Conservation (phyloP, 164 flowering plant genomes). For the Aristolochia californica region DNA sequence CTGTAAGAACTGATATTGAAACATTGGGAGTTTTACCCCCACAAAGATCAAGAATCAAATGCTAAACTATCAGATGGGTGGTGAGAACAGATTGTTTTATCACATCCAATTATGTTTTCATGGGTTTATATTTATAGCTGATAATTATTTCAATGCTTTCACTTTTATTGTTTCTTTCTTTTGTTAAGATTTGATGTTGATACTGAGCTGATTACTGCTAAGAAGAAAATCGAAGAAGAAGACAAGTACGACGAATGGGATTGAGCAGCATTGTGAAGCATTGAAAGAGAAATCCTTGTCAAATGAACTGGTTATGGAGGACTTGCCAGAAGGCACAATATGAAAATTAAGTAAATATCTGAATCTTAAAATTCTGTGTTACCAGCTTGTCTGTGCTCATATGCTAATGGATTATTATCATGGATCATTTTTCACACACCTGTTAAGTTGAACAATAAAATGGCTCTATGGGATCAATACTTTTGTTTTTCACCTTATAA, state of each 20-base stretch:
- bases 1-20: no score
- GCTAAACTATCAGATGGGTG: neutral
- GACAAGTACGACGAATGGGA: neutral
- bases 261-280: neutral
- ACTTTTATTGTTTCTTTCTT: neutral
- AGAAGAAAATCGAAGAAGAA: neutral
- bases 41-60: no score
- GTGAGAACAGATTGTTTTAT: neutral
- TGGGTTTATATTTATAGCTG: no score
- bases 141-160: neutral
- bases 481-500: neutral
- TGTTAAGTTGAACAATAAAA: neutral
- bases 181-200: neutral
- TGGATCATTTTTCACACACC: neutral
- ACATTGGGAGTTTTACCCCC: no score
- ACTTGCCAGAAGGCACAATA: slow-evolving; percentile 74
- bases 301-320: slow-evolving; percentile 82
- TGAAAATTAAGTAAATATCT: slow-evolving; percentile 52
- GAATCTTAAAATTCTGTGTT: neutral
- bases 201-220: neutral
- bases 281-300: slow-evolving; percentile 43
- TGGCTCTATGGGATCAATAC: neutral
- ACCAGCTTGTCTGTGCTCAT: neutral
- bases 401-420: neutral
- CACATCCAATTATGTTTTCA: neutral